phyloP scores from a whole-genome alignment of 2,329 filamentous ascomycete species.

The Aspergillus latus region DNA sequence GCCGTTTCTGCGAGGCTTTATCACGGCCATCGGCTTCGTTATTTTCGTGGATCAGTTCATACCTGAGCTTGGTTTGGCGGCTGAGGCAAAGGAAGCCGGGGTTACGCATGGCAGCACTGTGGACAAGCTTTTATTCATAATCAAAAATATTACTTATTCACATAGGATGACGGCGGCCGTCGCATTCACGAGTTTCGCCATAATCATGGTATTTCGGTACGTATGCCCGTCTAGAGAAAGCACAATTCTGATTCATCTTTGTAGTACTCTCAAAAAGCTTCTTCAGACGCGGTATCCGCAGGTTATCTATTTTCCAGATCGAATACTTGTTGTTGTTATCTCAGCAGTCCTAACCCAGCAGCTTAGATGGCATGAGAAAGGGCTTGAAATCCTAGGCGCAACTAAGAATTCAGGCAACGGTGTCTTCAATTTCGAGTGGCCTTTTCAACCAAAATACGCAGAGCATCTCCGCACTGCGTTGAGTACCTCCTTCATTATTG shows the following conservation, averaged over 20 bases:
- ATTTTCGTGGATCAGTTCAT: slow-evolving; percentile 94
- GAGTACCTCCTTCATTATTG: slow-evolving; percentile 89
- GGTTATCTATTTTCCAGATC: slow-evolving; percentile 87
- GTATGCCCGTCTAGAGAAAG: slow-evolving; percentile 26
- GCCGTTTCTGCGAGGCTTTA: slow-evolving; percentile 91
- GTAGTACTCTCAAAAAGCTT: slow-evolving; percentile 74
- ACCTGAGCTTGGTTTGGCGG: slow-evolving; percentile 77
- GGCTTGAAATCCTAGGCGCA: slow-evolving; percentile 79
- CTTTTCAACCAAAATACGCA: slow-evolving; percentile 74
- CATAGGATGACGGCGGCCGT: slow-evolving; percentile 76
- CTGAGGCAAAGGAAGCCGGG: slow-evolving; percentile 61
- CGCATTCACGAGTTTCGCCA: slow-evolving; percentile 73
- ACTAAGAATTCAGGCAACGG: slow-evolving; percentile 69
- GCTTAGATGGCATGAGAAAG: slow-evolving; percentile 74
- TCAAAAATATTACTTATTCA: slow-evolving; percentile 62
- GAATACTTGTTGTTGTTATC: slow-evolving; percentile 82
- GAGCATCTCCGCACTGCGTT: slow-evolving; percentile 81
- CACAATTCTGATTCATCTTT: slow-evolving; percentile 17
- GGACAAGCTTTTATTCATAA: slow-evolving; percentile 79
- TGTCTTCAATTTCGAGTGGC: slow-evolving; percentile 80
- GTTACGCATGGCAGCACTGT: slow-evolving; percentile 81
- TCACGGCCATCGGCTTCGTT: slow-evolving; percentile 93
- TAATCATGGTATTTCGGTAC: slow-evolving; percentile 88
- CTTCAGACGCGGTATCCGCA: slow-evolving; percentile 75
- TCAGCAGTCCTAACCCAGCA: slow-evolving; percentile 77